Evolutionary conservation across 306 rosid genomes (phyloP), one percentile per base, ranked within the genome.

Genomic region (Prunus padus): DNA sequence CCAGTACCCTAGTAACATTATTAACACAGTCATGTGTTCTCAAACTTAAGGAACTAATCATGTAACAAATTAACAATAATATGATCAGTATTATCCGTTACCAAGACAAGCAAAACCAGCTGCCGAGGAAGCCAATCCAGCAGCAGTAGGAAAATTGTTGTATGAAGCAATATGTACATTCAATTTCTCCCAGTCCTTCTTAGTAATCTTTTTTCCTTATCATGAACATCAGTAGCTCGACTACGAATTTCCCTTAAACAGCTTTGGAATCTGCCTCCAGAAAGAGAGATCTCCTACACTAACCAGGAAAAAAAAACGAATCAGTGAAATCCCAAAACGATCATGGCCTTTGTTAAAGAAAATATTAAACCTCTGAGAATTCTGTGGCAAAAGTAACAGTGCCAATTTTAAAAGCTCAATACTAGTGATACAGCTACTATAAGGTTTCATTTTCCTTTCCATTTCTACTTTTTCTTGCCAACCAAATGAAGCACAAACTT

Each of bases 51-150:
- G 61, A 23, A 59, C 33, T 8, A 54, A 57, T 0, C 54, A 20
- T 40, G 9, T 52, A 70, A 8, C 11, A 61, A 75, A 20, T 63
- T 64, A 13, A 33, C 12, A 66, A 7, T 33, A 12, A 11, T 50
- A 72, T 25, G 49, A 51, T 56, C 65, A 11, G 71, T 44, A 67
- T 66, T 66, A 64, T 44, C 23, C 57, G 45, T 78, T 90, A 95
- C 98, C 99, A 22, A 92, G 91, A 77, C 99, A 95, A 76, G 99
- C 99, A 47, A 95, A 79, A 74, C 99, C 99, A 26, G 99, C 99
- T 1, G 99, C 99, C 0, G 99, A 95, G 71, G 99, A 95, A 67
- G 99, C 99, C 79, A 95, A 78, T 80, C 99, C 99, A 42, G 99
- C 99, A 45, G 99, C 99, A 57, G 99, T 95, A 44, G 99, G 99